Base-by-base conservation (phyloP, 1,284 basidiomycete genomes). In the Apiotrichum gamsii region DNA sequence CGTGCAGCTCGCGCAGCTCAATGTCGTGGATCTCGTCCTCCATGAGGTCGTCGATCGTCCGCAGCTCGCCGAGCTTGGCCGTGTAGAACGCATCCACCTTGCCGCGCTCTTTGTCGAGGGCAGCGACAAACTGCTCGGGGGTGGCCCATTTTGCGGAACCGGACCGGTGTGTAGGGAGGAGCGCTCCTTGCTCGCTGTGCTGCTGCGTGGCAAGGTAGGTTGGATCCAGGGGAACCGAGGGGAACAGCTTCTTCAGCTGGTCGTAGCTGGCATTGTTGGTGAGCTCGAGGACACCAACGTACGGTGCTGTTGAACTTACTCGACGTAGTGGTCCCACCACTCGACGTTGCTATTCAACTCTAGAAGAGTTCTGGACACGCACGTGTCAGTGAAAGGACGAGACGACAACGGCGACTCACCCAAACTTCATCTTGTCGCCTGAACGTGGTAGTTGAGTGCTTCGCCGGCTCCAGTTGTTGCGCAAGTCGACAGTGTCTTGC, bases 271-370 rank as follows among this genome's bases (percentile, higher is more conserved):
- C n/a, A n/a, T n/a, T n/a, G 43, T 37, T 39, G 9, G 25, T 30
- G 34, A 36, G 25, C 23, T 41, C 9, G 10, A n/a, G n/a, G 24
- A 11, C n/a, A n/a, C n/a, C n/a, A n/a, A n/a, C n/a, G n/a, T n/a
- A n/a, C n/a, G n/a, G n/a, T n/a, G n/a, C 2, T 8, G 14, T 18
- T 21, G 30, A 11, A 63, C 69, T 57, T 47, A 72, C 68, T 74
- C 72, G 52, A 97, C 85, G 67, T 96, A 96, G 56, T 91, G 82
- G 61, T 90, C 86, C 80, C 85, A 86, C 91, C 93, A 96, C 55
- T 96, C 91, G 1, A 90, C 79, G 33, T 93, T 87, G 19, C 88
- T 85, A 64, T 96, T 95, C 74, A 94, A 91, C 67, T 93, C 88
- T 54, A 95, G 78, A 14, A 89, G 84, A 38, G 80, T 79, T 41